Evolutionary conservation across 108 stramenopile genomes (phyloP).

Genomic region (Fragilaria radians): DNA sequence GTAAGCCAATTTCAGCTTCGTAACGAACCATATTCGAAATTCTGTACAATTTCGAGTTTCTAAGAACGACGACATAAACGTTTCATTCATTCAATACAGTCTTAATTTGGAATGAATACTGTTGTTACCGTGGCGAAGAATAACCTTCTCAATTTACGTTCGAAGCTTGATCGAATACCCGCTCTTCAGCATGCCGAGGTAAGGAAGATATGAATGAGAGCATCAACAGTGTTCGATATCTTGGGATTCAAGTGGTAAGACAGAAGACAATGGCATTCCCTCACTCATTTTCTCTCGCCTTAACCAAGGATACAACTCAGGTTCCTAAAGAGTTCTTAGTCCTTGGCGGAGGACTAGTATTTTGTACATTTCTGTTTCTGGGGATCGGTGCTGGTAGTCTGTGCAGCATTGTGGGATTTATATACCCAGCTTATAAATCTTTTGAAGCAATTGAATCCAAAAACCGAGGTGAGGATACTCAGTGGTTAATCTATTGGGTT

Average conservation of each 20-base stretch:
- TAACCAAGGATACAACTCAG: conserved; percentile 46
- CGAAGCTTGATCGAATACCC: conserved; percentile 64
- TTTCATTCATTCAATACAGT: too few species aligned
- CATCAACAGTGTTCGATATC: not conserved
- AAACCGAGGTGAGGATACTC: conserved; percentile 76
- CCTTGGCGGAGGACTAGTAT: conserved; percentile 32
- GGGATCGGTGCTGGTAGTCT: conserved; percentile 65
- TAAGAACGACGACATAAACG: too few species aligned
- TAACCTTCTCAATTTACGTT: conserved; percentile 47
- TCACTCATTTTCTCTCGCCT: not conserved
- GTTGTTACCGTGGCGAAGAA: conserved; percentile 26
- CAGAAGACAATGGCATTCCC: not conserved
- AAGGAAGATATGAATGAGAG: conserved; percentile 14
- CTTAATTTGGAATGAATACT: too few species aligned
- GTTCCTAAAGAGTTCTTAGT: conserved; percentile 79
- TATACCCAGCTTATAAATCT: conserved; percentile 86
- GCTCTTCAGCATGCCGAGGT: conserved; percentile 74
- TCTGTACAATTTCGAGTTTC: too few species aligned
- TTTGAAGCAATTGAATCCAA: conserved; percentile 85
- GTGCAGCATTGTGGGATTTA: conserved; percentile 79
- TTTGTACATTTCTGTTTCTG: conserved; percentile 53
- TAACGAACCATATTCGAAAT: too few species aligned
- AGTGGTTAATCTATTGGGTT: conserved; percentile 96
- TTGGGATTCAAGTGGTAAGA: not conserved
- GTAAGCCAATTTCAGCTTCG: too few species aligned